Evolutionary conservation across 106 monocot species (phyloP).

Genomic region (Dioscorea alata): DNA sequence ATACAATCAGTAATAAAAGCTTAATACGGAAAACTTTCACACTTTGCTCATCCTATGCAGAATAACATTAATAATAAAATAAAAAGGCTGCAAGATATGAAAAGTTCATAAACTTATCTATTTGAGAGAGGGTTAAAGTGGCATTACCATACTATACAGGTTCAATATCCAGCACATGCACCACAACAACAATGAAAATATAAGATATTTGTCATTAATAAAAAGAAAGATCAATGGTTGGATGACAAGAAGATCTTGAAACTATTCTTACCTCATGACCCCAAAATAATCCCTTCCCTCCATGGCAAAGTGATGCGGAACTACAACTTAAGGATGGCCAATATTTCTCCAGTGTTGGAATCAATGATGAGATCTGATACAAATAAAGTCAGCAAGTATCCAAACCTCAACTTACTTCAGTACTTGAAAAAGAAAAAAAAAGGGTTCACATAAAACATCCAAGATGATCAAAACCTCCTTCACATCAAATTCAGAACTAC

Average conservation of each 20-base stretch:
- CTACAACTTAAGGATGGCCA: constrained; percentile 92
- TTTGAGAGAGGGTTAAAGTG: not conserved
- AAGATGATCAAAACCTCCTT: constrained; percentile 48
- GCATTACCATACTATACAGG: constrained; percentile 76
- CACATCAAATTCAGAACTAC: constrained; percentile 37
- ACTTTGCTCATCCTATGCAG: not conserved
- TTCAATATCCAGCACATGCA: constrained; percentile 18
- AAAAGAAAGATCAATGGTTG: not conserved
- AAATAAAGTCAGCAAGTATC: too few species aligned
- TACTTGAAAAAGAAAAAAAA: not conserved
- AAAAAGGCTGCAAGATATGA: not conserved
- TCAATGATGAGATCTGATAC: constrained; percentile 54
- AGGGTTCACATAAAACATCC: not conserved
- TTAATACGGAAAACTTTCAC: not conserved
- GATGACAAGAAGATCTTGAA: not conserved
- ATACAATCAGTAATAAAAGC: not conserved
- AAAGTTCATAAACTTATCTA: not conserved
- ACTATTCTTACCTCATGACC: constrained; percentile 75
- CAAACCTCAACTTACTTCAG: too few species aligned
- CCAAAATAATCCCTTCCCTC: constrained; percentile 88
- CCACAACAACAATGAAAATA: constrained; percentile 14
- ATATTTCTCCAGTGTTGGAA: constrained; percentile 60
- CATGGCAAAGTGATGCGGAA: constrained; percentile 57
- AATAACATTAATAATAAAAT: not conserved
- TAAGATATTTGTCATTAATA: not conserved